Percentiles rank a stretch among this genome's conserved stretches.
phyloP scores from a whole-genome alignment of 2,329 filamentous ascomycete species.

The Fusarium tuaranense region DNA sequence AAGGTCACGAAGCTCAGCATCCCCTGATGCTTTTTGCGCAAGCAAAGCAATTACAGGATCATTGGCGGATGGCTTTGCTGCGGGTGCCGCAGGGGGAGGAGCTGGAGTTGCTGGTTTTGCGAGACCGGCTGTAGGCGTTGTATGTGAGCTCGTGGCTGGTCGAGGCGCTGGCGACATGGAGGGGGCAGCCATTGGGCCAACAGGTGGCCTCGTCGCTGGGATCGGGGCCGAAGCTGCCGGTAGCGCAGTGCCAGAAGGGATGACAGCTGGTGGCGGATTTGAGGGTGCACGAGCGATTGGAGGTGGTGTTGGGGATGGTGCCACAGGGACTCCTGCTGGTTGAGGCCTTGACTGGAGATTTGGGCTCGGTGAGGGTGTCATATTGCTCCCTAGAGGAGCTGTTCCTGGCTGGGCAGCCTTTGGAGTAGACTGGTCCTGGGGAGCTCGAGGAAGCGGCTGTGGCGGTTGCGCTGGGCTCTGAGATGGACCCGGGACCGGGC shows the following conservation, averaged over 20 bases:
- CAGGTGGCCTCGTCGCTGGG: conserved; percentile 47
- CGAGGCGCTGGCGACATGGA: conserved; percentile 43
- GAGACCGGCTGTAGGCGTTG: conserved; percentile 29
- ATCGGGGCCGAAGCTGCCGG: conserved; percentile 35
- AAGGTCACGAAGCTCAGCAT: conserved; percentile 78
- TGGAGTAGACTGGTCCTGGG: conserved; percentile 23
- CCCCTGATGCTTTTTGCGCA: conserved; percentile 79
- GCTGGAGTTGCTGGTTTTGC: conserved; percentile 31
- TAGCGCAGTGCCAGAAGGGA: conserved; percentile 25
- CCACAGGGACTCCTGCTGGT: conserved; percentile 23
- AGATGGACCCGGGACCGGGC: conserved; percentile 32
- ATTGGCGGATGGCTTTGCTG: conserved; percentile 48
- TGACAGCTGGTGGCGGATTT: conserved; percentile 25
- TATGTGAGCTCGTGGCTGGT: conserved; percentile 29
- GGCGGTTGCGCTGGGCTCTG: conserved; percentile 33
- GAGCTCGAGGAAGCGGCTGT: conserved; percentile 28
- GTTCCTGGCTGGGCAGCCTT: conserved; percentile 26
- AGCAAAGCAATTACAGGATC: conserved; percentile 86
- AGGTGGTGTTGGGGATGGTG: conserved; percentile 38
- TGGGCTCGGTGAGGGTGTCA: conserved; percentile 32
- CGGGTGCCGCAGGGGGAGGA: conserved; percentile 27
- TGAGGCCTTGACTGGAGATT: conserved; percentile 34
- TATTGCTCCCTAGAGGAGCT: conserved; percentile 27
- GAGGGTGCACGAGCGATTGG: conserved; percentile 36
- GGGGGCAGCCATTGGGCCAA: conserved; percentile 33